Conservation (phyloP, 2,329 filamentous ascomycete genomes). For the Nemania bipapillata region DNA sequence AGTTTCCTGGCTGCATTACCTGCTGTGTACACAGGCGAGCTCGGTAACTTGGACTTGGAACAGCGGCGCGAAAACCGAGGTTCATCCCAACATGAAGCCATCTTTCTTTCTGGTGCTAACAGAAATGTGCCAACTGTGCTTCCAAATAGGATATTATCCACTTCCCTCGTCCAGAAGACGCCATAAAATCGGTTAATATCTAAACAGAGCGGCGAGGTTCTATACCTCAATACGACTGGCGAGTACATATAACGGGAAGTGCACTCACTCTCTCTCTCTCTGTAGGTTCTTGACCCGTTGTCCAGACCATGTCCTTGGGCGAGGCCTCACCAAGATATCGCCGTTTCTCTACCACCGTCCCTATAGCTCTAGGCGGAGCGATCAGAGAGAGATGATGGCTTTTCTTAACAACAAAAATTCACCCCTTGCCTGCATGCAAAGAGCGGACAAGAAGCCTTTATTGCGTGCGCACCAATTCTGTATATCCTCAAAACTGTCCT, state of each 20-base stretch:
- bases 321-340: background rate
- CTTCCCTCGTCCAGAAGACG: background rate
- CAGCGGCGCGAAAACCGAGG: constrained; percentile 23
- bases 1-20: background rate
- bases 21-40: too few relatives aligned
- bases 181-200: constrained; percentile 1
- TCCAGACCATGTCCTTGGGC: background rate
- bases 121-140: background rate
- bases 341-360: background rate
- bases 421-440: background rate
- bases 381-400: background rate
- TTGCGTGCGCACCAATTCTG: background rate
- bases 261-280: background rate
- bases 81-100: background rate
- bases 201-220: background rate
- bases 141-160: background rate
- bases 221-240: background rate
- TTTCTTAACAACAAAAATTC: background rate
- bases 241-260: background rate
- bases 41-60: constrained; percentile 9
- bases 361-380: background rate
- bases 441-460: background rate
- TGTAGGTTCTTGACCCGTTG: background rate
- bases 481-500: background rate
- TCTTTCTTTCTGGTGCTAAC: background rate